Evolutionary conservation across 345 rosid species (phyloP).

Genomic region (Eucalyptus grandis): DNA sequence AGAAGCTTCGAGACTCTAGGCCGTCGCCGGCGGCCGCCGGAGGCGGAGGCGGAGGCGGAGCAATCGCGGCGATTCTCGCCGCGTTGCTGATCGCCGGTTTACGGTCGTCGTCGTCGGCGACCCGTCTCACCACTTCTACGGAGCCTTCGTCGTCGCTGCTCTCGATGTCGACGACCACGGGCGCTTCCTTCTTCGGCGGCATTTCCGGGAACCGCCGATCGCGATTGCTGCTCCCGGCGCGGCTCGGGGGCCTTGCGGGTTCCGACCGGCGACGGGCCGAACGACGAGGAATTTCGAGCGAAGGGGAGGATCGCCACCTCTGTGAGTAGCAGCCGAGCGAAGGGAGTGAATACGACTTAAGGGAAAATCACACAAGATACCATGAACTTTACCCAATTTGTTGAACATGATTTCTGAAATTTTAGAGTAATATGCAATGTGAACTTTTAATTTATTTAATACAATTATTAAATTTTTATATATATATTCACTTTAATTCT

Average conservation of each 20-base stretch:
- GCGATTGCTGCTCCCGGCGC: background rate
- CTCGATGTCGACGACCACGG: conserved; percentile 21
- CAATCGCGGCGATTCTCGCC: background rate
- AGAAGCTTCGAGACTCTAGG: conserved; percentile 61
- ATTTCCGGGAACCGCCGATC: conserved; percentile 6
- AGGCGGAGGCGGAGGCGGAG: background rate
- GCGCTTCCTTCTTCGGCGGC: conserved; percentile 7
- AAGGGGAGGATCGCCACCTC: background rate
- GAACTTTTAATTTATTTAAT: too few relatives aligned
- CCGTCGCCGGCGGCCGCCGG: conserved; percentile 1
- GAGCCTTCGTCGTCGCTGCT: conserved; percentile 41
- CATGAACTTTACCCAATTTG: too few relatives aligned
- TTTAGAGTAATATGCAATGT: too few relatives aligned
- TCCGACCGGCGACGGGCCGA: background rate
- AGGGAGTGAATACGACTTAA: too few relatives aligned
- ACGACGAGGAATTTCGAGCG: background rate
- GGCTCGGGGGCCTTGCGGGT: background rate
- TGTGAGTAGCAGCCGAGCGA: background rate
- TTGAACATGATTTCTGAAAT: background rate
- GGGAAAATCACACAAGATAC: background rate
- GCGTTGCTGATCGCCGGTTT: background rate
- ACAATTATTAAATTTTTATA: too few relatives aligned
- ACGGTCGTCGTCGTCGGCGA: background rate
- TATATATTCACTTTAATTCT: rapidly evolving
- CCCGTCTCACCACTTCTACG: background rate